These are phyloP conservation scores for Globisporangium irregulare DNA, from an alignment of 352 stramenopile species.

Conservation along the genomic window DNA sequence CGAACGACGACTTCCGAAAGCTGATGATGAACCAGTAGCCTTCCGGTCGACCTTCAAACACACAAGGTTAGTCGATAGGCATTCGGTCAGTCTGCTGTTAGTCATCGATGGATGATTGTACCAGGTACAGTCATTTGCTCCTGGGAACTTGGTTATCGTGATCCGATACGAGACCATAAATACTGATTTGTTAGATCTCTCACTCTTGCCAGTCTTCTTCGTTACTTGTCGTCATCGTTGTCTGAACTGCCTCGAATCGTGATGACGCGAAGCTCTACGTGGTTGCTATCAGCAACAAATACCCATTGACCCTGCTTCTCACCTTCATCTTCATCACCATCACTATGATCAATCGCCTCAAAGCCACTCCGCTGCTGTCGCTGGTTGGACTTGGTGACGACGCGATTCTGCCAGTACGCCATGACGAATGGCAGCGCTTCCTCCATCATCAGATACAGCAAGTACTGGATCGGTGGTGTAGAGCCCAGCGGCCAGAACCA, in stretches of 20 bases:
- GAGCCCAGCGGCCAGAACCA: conserved; percentile 76
- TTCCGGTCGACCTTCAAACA: background rate
- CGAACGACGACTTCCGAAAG: conserved; percentile 73
- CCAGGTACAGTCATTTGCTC: background rate
- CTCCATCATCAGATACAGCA: conserved; percentile 62
- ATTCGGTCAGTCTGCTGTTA: background rate
- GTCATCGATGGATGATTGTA: background rate
- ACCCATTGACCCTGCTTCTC: background rate
- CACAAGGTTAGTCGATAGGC: background rate
- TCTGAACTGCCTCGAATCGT: background rate
- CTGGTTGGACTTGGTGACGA: background rate
- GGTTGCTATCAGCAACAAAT: background rate
- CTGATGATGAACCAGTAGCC: conserved; percentile 47
- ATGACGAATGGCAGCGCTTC: conserved; percentile 45
- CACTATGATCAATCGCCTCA: background rate
- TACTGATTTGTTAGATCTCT: background rate
- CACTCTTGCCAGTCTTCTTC: background rate
- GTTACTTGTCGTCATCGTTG: background rate
- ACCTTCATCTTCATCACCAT: background rate
- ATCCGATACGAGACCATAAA: background rate
- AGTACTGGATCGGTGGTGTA: conserved; percentile 57
- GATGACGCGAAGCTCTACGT: conserved; percentile 10
- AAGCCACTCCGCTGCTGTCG: background rate
- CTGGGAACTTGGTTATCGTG: background rate
- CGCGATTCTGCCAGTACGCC: conserved; percentile 27